Evolutionary conservation across 1,284 basidiomycete genomes (phyloP), one percentile per base, ranked within the genome.

Genomic region (Trichosporon sp.): DNA sequence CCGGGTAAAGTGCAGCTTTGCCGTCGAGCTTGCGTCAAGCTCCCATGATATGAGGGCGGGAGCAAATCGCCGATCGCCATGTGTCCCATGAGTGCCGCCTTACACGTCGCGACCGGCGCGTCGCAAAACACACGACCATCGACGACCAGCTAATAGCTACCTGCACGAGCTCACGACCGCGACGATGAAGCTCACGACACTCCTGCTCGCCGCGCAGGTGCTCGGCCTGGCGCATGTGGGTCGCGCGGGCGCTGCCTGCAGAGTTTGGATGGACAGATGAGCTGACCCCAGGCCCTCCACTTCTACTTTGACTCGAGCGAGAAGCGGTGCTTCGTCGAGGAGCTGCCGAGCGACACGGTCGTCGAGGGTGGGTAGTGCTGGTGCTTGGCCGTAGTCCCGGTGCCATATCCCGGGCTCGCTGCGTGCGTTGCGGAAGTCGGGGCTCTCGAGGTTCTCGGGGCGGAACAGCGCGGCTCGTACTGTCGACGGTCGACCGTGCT

Each of bases 291-390:
- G 77, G 90, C 90, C 13, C 88, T 96, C 62, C 93, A 96, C 80
- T 93, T 95, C 81, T 96, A 96, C 78, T 88, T 96, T 70, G 92
- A 95, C 79, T 90, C 92, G n/a, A 90, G 91, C 77, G 92, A 96
- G 83, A 90, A 90, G 79, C 87, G 92, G 73, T 99, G 97, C 83
- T 99, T 99, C 85, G 88, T 98, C 73, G 97, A 99, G 82, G 97
- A 99, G 83, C 86, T 99, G 47, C 96, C 96, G n/a, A 90, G 90
- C 15, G 92, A 98, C 83, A 99, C 97, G 18, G 90, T 97, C 42
- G 95, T 99, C 18, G 94, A 98, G 84, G 96, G 95, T 92, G 74
- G 66, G 87, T 70, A 34, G 2, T n/a, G 32, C 9, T 29, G 12
- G 7, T 5, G 9, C 7, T 29, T 7, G 5, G 15, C 18, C 21